Conservation (phyloP, 805 yeast species). For the Barnettozyma wickerhamii region DNA sequence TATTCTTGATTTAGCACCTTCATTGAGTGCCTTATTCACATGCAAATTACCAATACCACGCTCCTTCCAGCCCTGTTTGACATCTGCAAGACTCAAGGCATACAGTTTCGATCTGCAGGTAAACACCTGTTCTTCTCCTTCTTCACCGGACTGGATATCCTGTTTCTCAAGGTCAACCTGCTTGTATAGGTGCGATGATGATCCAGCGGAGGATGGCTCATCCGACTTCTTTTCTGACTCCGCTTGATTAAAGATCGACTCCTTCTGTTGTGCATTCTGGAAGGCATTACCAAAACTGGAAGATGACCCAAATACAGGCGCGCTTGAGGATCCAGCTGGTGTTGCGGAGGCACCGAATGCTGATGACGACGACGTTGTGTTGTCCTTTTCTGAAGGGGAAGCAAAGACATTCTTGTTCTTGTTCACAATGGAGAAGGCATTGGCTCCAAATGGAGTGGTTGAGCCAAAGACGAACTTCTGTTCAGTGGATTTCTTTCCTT, state of each 20-base stretch:
- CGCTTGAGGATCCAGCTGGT: constrained; percentile 4
- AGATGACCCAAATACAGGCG: constrained; percentile 40
- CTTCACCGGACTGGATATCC: constrained; percentile 82
- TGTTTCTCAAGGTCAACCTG: constrained; percentile 59
- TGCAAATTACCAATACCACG: constrained; percentile 89
- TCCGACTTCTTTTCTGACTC: constrained; percentile 16
- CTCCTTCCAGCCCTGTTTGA: constrained; percentile 89
- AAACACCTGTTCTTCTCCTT: constrained; percentile 66
- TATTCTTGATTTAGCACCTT: constrained; percentile 49
- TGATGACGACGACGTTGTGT: constrained; percentile 15
- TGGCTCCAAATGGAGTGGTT: constrained; percentile 42
- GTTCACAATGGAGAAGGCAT: constrained; percentile 32
- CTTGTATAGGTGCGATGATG: constrained; percentile 37
- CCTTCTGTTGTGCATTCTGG: constrained; percentile 43
- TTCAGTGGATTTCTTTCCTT: constrained; percentile 11
- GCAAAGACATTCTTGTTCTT: constrained; percentile 35
- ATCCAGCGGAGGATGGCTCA: constrained; percentile 16
- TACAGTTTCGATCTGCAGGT: constrained; percentile 76
- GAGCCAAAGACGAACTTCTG: constrained; percentile 57
- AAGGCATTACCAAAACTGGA: constrained; percentile 52
- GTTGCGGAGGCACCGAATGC: neutral
- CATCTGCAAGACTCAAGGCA: constrained; percentile 59
- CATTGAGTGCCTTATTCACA: constrained; percentile 45
- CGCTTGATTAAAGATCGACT: constrained; percentile 52
- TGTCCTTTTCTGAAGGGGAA: constrained; percentile 20